Conservation (phyloP, 768 basidiomycete species). For the Trametes cinnabarina region DNA sequence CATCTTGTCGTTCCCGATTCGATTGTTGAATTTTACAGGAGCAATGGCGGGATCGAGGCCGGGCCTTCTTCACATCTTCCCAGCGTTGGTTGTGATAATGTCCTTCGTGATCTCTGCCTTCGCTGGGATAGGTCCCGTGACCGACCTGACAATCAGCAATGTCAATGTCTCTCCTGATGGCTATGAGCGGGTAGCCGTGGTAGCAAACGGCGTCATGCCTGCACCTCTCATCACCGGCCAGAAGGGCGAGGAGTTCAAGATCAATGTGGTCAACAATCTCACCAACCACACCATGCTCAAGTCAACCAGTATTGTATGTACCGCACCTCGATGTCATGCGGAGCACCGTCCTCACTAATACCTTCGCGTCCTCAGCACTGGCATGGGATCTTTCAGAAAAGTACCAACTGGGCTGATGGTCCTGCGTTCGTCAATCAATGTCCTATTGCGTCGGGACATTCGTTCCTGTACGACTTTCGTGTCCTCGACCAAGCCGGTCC, state of each 20-base stretch:
- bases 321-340: too few relatives aligned
- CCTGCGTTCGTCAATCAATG: constrained; percentile 42
- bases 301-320: constrained; percentile 19
- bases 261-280: constrained; percentile 19
- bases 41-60: too few relatives aligned
- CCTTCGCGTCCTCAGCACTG: constrained; percentile 29
- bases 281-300: constrained; percentile 22
- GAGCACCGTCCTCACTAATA: not conserved
- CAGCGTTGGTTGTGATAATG: too few relatives aligned
- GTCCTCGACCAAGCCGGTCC: constrained; percentile 26
- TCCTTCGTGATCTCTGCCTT: not conserved
- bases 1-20: too few relatives aligned
- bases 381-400: constrained; percentile 47
- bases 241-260: constrained; percentile 21
- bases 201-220: constrained; percentile 18
- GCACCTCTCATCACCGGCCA: constrained; percentile 20
- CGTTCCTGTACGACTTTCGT: constrained; percentile 40
- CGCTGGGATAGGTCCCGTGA: constrained; percentile 15
- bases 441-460: constrained; percentile 34
- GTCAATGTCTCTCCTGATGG: constrained; percentile 30
- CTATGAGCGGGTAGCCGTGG: constrained; percentile 20
- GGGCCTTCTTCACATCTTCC: too few relatives aligned
- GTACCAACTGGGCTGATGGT: constrained; percentile 46
- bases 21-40: too few relatives aligned
- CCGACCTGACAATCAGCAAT: constrained; percentile 20